Conservation (phyloP, 768 basidiomycete genomes). For the Leccinellum albellum region DNA sequence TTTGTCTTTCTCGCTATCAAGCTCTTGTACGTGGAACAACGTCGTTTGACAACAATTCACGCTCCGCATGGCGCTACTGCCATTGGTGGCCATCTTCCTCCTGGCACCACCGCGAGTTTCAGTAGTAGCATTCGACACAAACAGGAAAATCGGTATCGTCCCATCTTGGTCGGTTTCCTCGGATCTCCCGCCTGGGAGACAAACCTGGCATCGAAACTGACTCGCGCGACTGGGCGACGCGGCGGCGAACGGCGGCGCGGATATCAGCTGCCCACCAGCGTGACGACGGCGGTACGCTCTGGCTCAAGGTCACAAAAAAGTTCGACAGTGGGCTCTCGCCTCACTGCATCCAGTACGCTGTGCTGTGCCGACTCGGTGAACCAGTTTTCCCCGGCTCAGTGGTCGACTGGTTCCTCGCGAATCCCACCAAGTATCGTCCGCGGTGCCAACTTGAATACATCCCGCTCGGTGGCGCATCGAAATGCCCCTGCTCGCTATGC, state of each 20-base stretch:
- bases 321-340: conserved; percentile 4
- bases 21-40: conserved; percentile 26
- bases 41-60: conserved; percentile 28
- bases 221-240: conserved; percentile 6
- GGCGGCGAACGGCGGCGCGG: not conserved
- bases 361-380: not conserved
- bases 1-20: conserved; percentile 20
- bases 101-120: not conserved
- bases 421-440: too few species aligned
- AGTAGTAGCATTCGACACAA: conserved; percentile 4
- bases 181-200: conserved; percentile 34
- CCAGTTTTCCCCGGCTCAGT: not conserved
- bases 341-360: conserved; percentile 3
- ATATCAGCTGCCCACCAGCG: conserved; percentile 5
- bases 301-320: not conserved
- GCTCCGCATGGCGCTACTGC: not conserved
- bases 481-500: not conserved
- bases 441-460: not conserved
- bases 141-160: conserved; percentile 1
- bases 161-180: conserved; percentile 27
- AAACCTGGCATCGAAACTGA: conserved; percentile 11
- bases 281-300: not conserved
- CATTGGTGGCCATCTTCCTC: not conserved
- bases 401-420: not conserved
- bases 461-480: not conserved